Base-by-base conservation (phyloP, 805 yeast species). In the Kazachstania taianensis region DNA sequence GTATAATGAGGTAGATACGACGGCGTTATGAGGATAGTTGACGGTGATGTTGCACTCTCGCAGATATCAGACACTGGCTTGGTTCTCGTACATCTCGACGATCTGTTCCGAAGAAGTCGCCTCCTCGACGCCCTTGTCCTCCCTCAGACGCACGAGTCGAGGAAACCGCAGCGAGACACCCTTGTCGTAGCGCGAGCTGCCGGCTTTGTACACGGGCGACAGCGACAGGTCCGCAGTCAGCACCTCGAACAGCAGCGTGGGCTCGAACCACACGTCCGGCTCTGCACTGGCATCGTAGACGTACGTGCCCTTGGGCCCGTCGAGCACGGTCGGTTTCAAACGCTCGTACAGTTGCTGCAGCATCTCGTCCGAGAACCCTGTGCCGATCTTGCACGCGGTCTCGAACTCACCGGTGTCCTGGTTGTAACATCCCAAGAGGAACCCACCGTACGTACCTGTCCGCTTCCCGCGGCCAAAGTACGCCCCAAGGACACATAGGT, bases 191-290 rank as follows among this genome's bases (percentile, higher is more conserved):
- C 73, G 73, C 19, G 68, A 66, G 20, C 70, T 71, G 4, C 92
- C 95, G 0, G 96, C 94, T 51, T 84, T 84, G 57, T 87, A 87
- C 5, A 84, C 67, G 0, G 97, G 97, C 35, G 94, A 80, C 39
- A 85, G 67, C 0, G 94, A 81, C 35, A 87, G 67, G 59, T 87
- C 96, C 0, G 97, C 97, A 1, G 94, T 82, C 40, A 83, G 65
- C 1, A 87, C 94, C 59, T 87, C 97, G 64, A 92, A 85, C 5
- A 87, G 69, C 18, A 67, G 59, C 1, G 79, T 69, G 6, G 97
- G 96, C 50, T 87, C 94, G 51, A 87, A 81, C 96, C 96, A 87
- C 6, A 87, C 85, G 53, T 87, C 96, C 0, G 97, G 96, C 32
- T 65, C 69, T 4, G 87, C 83, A 46, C 73, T 73, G 1, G 81